Evolutionary conservation across 108 stramenopile species (phyloP).

Genomic region (Cylindrotheca fusiformis): DNA sequence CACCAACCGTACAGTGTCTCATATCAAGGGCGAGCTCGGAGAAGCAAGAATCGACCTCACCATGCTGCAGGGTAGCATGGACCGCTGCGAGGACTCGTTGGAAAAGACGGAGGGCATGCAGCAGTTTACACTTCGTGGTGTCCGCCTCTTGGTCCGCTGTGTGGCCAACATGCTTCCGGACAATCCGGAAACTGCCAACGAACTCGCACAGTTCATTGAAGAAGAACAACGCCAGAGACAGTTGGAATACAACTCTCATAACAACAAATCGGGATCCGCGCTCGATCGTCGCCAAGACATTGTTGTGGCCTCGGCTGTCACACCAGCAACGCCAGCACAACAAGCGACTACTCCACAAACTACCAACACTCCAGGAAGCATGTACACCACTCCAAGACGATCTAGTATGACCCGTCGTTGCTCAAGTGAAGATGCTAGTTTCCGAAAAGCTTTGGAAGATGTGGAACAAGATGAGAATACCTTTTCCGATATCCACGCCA

Average conservation of each 20-base stretch:
- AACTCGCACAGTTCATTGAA: conserved; percentile 36
- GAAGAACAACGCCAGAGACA: conserved; percentile 14
- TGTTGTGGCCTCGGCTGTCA: not conserved
- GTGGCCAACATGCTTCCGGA: conserved; percentile 38
- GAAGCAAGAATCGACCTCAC: conserved; percentile 33
- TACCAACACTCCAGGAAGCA: not conserved
- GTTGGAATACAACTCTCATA: not conserved
- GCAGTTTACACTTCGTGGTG: conserved; percentile 32
- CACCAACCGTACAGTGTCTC: conserved; percentile 50
- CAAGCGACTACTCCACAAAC: not conserved
- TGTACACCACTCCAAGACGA: no score
- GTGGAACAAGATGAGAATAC: no score
- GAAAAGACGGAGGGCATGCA: conserved; percentile 15
- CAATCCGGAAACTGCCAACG: conserved; percentile 22
- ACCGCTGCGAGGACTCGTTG: conserved; percentile 28
- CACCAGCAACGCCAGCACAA: conserved; percentile 1
- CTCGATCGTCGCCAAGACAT: not conserved
- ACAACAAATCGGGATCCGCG: not conserved
- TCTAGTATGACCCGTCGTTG: no score
- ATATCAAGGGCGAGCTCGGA: conserved; percentile 41
- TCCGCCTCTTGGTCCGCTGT: conserved; percentile 35
- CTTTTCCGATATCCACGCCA: no score
- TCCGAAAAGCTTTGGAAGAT: no score
- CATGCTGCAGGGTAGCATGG: conserved; percentile 13
- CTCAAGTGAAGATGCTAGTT: no score